Base-by-base conservation (phyloP, 2,329 filamentous ascomycete species). In the Nemania diffusa region DNA sequence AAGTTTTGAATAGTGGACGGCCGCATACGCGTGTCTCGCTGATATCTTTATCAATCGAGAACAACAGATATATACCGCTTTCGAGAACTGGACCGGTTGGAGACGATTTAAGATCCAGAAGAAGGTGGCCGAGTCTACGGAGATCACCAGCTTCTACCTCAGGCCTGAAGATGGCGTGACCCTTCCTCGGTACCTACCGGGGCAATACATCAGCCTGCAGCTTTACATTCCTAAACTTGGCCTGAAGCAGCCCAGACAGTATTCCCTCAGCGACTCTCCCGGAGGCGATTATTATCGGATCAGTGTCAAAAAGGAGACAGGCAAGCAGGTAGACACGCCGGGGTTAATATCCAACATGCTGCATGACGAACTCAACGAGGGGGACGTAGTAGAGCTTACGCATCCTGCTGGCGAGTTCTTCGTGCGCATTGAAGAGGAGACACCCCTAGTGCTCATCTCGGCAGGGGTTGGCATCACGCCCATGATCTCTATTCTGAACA, bases 241-340 rank as follows among this genome's bases (percentile, higher is more conserved):
- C n/a, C 84, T 90, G 71, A 80, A 84, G 65, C 92, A 95, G 78
- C 88, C 88, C 64, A 82, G 92, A 62, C 92, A 95, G 81, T 95
- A 93, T 81, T 92, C 89, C 53, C 82, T 95, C 63, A 91, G 88
- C 74, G 88, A 92, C 72, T 83, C 80, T 2, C 82, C 84, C 3
- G 71, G 71, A 26, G 72, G 84, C 7, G 81, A 82, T 17, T 85
- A 88, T 78, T 92, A 92, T 79, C 87, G 92, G 62, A 89, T 95
- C 80, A 91, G 87, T 71, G 89, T 95, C 68, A 94, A 94, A 84
- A 86, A 82, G 64, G 91, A 88, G 70, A 77, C 80, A 32, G 81
- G 81, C 56, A 70, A 73, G 61, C 73, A 75, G 29, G 75, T 77
- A 20, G 78, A 74, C 59, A 71, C 82, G 2, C 79, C 81, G 1